phyloP scores from a whole-genome alignment of 2,329 filamentous ascomycete species.

The Colletotrichum trifolii region DNA sequence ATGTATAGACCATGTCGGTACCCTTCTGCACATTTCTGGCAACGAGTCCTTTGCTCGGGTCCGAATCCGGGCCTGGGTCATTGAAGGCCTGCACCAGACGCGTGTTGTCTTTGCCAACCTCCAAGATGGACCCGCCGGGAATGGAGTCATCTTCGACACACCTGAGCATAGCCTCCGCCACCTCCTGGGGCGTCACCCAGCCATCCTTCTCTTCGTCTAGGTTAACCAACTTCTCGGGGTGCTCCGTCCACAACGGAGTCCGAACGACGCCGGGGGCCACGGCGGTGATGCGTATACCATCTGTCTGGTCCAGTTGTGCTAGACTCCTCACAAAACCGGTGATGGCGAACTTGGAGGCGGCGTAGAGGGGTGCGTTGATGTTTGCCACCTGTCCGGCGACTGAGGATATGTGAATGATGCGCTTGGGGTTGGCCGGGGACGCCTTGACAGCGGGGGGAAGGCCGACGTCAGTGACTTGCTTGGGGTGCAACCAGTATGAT shows the following conservation, averaged over 20 bases:
- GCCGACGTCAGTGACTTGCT: constrained; percentile 4
- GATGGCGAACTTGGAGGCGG: constrained; percentile 52
- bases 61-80: constrained; percentile 51
- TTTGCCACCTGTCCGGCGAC: constrained; percentile 50
- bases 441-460: constrained; percentile 27
- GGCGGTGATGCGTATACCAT: constrained; percentile 53
- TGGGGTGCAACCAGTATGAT: constrained; percentile 49
- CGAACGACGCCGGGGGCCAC: constrained; percentile 56
- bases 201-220: constrained; percentile 48
- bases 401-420: constrained; percentile 51
- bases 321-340: constrained; percentile 55
- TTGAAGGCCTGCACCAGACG: constrained; percentile 49
- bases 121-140: constrained; percentile 54
- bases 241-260: constrained; percentile 58
- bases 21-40: constrained; percentile 44
- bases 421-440: constrained; percentile 45
- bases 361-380: constrained; percentile 51
- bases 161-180: constrained; percentile 56
- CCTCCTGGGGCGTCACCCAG: constrained; percentile 55
- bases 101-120: constrained; percentile 48
- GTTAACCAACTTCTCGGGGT: constrained; percentile 54
- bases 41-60: constrained; percentile 42
- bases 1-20: constrained; percentile 42
- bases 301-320: constrained; percentile 45
- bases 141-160: constrained; percentile 48